These are phyloP conservation scores for Phytopythium litorale DNA, from an alignment of 352 stramenopile species.

Conservation along the genomic window DNA sequence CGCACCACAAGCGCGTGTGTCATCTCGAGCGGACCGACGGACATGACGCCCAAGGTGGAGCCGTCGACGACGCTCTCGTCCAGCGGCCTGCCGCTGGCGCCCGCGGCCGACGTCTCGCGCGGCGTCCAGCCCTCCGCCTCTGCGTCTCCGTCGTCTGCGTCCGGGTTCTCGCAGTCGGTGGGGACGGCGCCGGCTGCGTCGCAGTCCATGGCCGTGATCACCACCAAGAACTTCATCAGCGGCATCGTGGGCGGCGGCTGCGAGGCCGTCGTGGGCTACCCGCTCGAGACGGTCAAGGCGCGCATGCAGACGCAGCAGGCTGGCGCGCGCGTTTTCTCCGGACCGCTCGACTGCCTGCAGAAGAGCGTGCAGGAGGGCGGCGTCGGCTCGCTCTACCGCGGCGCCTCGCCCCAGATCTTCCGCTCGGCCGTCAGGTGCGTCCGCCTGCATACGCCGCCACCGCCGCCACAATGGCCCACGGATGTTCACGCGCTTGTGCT, in stretches of 20 bases:
- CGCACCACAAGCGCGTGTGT: neutral
- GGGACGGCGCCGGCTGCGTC: neutral
- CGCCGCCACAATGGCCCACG: neutral
- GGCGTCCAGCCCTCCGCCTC: too few relatives aligned
- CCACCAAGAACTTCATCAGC: slow-evolving; percentile 60
- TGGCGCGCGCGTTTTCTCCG: slow-evolving; percentile 24
- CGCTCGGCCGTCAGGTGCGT: slow-evolving; percentile 56
- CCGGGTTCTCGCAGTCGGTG: too few relatives aligned
- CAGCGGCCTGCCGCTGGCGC: slow-evolving; percentile 7
- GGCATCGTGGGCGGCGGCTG: slow-evolving; percentile 52
- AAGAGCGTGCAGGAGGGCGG: slow-evolving; percentile 55
- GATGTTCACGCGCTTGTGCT: neutral
- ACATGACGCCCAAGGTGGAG: slow-evolving; percentile 8
- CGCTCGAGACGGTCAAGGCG: slow-evolving; percentile 64
- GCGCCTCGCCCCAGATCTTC: slow-evolving; percentile 65
- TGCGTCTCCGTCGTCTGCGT: too few relatives aligned
- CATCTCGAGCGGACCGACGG: neutral
- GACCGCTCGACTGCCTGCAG: slow-evolving; percentile 48
- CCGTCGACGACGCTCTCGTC: slow-evolving; percentile 8
- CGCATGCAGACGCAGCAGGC: slow-evolving; percentile 62
- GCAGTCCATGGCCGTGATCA: slow-evolving; percentile 46
- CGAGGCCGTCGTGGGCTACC: slow-evolving; percentile 60
- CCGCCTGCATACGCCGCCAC: neutral
- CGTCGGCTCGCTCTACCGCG: slow-evolving; percentile 55
- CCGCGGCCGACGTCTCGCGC: neutral